phyloP scores from a whole-genome alignment of 83 land plant species.

The Picea engelmannii region DNA sequence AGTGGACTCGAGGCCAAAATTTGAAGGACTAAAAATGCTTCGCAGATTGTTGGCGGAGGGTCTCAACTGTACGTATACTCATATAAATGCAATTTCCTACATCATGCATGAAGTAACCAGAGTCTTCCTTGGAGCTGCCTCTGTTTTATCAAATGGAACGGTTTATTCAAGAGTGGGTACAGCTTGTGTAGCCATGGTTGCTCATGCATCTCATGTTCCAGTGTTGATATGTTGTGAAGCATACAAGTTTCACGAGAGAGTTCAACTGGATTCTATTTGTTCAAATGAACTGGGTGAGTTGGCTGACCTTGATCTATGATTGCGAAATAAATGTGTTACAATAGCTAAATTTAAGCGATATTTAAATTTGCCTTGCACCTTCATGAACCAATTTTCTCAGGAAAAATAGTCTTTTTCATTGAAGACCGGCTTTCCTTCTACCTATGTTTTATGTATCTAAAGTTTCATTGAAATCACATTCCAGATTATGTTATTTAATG shows the following conservation, averaged over 20 bases:
- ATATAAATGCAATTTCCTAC: slow-evolving; percentile 90
- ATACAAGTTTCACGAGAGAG: slow-evolving; percentile 98
- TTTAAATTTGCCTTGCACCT: neutral
- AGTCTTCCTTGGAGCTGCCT: slow-evolving; percentile 92
- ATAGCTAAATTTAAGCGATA: neutral
- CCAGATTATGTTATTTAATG: neutral
- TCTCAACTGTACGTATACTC: slow-evolving; percentile 87
- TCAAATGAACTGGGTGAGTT: slow-evolving; percentile 89
- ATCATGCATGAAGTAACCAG: slow-evolving; percentile 95
- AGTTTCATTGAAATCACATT: neutral
- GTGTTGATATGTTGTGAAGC: slow-evolving; percentile 96
- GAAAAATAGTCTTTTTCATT: neutral
- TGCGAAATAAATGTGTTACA: neutral
- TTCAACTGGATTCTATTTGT: slow-evolving; percentile 98
- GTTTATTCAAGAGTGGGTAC: slow-evolving; percentile 98
- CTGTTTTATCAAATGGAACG: slow-evolving; percentile 92
- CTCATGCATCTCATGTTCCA: slow-evolving; percentile 89
- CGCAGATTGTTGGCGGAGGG: slow-evolving; percentile 73
- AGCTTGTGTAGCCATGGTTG: slow-evolving; percentile 98
- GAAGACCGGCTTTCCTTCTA: neutral
- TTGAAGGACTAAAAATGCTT: slow-evolving; percentile 82
- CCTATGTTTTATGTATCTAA: neutral
- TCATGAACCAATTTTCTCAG: too few relatives aligned
- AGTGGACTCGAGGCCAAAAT: slow-evolving; percentile 94
- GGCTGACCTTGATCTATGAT: neutral